Evolutionary conservation across 2,329 filamentous ascomycete genomes (phyloP).

Genomic region (Aspergillus vadensis): DNA sequence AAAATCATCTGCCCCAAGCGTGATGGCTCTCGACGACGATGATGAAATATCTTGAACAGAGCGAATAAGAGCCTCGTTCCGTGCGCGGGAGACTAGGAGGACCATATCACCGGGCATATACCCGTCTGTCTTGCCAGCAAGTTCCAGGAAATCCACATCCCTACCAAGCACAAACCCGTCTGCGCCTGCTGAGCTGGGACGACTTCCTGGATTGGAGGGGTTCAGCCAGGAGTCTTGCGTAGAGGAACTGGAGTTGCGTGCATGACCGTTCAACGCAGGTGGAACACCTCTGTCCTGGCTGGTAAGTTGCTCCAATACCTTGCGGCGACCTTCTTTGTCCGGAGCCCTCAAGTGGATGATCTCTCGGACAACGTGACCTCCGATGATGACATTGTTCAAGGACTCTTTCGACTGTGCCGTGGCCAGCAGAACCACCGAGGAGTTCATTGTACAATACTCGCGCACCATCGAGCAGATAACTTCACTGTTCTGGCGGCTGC

Average conservation of each 20-base stretch:
- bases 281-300: conserved; percentile 45
- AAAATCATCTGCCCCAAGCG: conserved; percentile 75
- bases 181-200: conserved; percentile 46
- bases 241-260: conserved; percentile 37
- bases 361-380: conserved; percentile 88
- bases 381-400: conserved; percentile 84
- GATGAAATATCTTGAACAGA: conserved; percentile 63
- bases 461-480: conserved; percentile 78
- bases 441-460: conserved; percentile 79
- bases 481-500: conserved; percentile 90
- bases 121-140: conserved; percentile 91
- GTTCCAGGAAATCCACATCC: conserved; percentile 84
- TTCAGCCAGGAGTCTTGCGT: conserved; percentile 74
- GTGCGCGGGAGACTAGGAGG: conserved; percentile 79
- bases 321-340: conserved; percentile 83
- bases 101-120: conserved; percentile 97
- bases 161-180: conserved; percentile 73
- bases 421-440: conserved; percentile 80
- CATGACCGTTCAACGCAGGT: conserved; percentile 44
- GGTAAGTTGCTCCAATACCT: conserved; percentile 79
- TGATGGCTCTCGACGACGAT: conserved; percentile 58
- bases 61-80: conserved; percentile 90
- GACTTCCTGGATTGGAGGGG: conserved; percentile 61
- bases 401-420: conserved; percentile 93
- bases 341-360: conserved; percentile 88